Base-by-base conservation (phyloP, 2,329 filamentous ascomycete species). In the Nemania abortiva region DNA sequence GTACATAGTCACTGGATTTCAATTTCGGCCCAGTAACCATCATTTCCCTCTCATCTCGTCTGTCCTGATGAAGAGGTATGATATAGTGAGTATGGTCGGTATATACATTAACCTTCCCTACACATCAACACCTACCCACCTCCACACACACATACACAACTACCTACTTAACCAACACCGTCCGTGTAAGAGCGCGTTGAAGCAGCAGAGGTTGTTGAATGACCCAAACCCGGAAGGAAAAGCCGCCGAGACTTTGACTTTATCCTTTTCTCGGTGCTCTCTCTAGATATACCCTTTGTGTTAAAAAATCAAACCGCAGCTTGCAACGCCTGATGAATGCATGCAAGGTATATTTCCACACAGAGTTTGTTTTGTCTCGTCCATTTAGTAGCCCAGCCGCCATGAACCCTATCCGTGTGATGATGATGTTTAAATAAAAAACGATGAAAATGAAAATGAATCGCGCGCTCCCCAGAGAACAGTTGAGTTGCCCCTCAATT, bases 301-400 rank as follows among this genome's bases (percentile, higher is more conserved):
- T 72, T 68, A 37, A 63, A 65, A 63, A 34, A 9, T 9, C 63
- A 63, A 58, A 54, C 15, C 52, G 52, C 52, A 50, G 74, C 74
- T 77, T 78, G 76, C 76, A 78, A 79, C 76, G 77, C 76, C 75
- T 74, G 73, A 78, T 76, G 75, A 79, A 78, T 76, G 75, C 75
- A 72, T 71, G 69, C 69, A 71, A 71, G 66, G 63, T 63, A 69
- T 69, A 61, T 53, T 49, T 34, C 65, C 31, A 47, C 11, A 47
- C n/a, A n/a, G 5, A 22, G 42, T 22, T 45, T 63, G 3, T 15
- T 62, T 60, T 60, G n/a, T 64, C 22, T 50, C 34, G 31, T 64
- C 56, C 59, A 59, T 56, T 54, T 61, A 64, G 15, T 39, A n/a
- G n/a, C n/a, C n/a, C n/a, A n/a, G n/a, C 63, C 53, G 15, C 53